These are phyloP conservation scores for Paraphaeosphaeria minitans DNA, from an alignment of 2,329 filamentous ascomycete species.

Conservation along the genomic window DNA sequence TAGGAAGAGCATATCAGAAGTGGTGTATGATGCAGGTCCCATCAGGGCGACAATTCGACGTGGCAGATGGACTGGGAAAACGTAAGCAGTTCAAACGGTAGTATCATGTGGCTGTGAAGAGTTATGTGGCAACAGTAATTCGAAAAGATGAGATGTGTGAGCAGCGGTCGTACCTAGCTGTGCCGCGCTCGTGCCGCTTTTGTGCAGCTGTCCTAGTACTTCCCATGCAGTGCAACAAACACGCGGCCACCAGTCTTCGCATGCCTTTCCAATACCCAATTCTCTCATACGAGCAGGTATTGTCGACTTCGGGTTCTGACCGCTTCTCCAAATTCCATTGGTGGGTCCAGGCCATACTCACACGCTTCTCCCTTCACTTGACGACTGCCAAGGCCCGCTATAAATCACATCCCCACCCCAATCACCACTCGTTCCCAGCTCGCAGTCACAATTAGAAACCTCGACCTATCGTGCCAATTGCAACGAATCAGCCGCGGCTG, in stretches of 20 bases:
- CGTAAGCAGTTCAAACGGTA: background rate
- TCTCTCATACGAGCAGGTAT: background rate
- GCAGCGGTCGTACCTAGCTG: background rate
- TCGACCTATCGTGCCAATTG: background rate
- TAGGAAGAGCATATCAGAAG: constrained; percentile 49
- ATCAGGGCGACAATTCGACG: constrained; percentile 36
- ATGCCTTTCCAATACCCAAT: constrained; percentile 1
- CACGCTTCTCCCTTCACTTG: constrained; percentile 3
- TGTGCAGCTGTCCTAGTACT: constrained; percentile 2
- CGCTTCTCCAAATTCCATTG: background rate
- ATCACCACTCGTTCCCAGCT: background rate
- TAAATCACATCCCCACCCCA: background rate
- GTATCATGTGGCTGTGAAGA: background rate
- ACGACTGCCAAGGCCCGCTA: constrained; percentile 6
- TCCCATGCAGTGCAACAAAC: constrained; percentile 6
- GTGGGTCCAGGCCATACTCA: background rate
- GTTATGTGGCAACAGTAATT: background rate
- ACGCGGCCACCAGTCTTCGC: constrained; percentile 3
- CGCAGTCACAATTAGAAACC: background rate
- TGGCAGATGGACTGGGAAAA: constrained; percentile 27
- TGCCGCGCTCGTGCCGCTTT: constrained; percentile 11
- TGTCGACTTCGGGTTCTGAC: background rate
- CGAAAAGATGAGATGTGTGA: too few species aligned
- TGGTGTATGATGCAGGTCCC: constrained; percentile 52
- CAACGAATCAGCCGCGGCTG: background rate